Evolutionary conservation across 495 filamentous ascomycete genomes (phyloP), one percentile per base, ranked within the genome.

Genomic region (Barbatosphaeria neglecta): DNA sequence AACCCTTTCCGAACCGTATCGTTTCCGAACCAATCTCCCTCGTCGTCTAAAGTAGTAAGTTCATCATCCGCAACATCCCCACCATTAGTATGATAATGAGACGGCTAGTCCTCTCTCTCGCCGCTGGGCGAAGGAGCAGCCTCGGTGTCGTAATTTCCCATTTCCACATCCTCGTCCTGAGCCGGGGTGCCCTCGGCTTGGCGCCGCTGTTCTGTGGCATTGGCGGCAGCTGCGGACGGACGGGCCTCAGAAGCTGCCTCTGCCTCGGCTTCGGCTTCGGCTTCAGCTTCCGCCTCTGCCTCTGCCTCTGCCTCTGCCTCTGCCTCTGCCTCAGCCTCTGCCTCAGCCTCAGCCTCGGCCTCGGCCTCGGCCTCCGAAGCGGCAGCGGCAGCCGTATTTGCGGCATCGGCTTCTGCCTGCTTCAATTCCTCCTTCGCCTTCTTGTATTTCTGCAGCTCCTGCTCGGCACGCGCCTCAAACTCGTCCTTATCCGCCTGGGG

Each of bases 401-500:
- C 52, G 1, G 38, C 52, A 13, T 62, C 64, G 37, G 59, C 59
- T 1, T 54, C 60, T 16, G 61, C 61, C 55, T 68, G 68, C 18
- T 69, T 39, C 22, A 22, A 20, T 22, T 41, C 39, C 11, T 41
- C 39, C 39, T 41, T 41, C 0, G 39, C 64, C 52, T 68, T 63
- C 43, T 69, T 57, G 48, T 67, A 70, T 49, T 69, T 63, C 15
- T 47, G 58, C 38, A 69, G 51, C 33, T 65, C 57, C 25, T 59
- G 31, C 24, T 73, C 68, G 22, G 65, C 70, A 10, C 68, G 63
- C 6, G 54, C 39, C 27, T 66, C 55, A 37, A 66, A 75, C 24
- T 67, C 65, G 19, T 70, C 63, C 37, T 69, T 68, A 46, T 67
- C 65, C 25, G 55, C 63, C 19, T 69, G 59, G 5, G 63, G 55